phyloP scores from a whole-genome alignment of 139 green algal species.

The Chlamydomonas urium region DNA sequence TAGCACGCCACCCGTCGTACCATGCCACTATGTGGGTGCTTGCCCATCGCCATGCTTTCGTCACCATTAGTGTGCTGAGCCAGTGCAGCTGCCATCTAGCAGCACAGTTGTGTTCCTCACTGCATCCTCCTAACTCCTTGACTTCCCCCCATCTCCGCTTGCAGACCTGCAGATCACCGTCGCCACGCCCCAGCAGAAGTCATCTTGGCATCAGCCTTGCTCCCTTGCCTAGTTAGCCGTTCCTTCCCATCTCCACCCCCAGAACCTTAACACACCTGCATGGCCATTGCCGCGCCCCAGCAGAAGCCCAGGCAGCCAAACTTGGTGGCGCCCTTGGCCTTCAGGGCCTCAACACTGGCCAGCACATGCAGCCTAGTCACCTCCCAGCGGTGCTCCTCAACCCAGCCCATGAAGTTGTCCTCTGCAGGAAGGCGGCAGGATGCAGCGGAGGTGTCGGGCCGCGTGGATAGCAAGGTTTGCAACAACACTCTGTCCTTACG shows the following conservation, averaged over 20 bases:
- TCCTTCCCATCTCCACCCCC: not conserved
- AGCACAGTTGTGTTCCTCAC: too few relatives aligned
- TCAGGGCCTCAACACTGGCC: constrained; percentile 5
- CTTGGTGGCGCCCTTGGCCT: constrained; percentile 18
- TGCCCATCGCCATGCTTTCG: not conserved
- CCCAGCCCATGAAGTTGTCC: constrained; percentile 23
- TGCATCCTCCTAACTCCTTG: too few relatives aligned
- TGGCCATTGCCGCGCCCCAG: constrained; percentile 26
- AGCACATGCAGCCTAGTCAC: not conserved
- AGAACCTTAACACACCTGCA: constrained; percentile 14
- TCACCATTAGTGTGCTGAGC: not conserved
- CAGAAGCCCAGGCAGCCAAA: constrained; percentile 33
- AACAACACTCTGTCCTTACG: too few relatives aligned
- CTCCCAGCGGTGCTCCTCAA: too few relatives aligned
- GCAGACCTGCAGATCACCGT: not conserved
- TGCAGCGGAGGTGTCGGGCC: not conserved
- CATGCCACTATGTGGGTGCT: not conserved
- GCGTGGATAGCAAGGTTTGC: too few relatives aligned
- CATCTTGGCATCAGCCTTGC: not conserved
- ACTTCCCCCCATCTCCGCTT: too few relatives aligned
- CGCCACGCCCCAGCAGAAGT: not conserved
- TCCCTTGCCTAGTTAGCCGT: not conserved
- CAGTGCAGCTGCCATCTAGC: too few relatives aligned
- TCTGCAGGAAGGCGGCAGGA: not conserved
- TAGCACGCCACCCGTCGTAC: not conserved